Base-by-base conservation (phyloP, 495 filamentous ascomycete genomes). In the Talaromyces borbonicus region DNA sequence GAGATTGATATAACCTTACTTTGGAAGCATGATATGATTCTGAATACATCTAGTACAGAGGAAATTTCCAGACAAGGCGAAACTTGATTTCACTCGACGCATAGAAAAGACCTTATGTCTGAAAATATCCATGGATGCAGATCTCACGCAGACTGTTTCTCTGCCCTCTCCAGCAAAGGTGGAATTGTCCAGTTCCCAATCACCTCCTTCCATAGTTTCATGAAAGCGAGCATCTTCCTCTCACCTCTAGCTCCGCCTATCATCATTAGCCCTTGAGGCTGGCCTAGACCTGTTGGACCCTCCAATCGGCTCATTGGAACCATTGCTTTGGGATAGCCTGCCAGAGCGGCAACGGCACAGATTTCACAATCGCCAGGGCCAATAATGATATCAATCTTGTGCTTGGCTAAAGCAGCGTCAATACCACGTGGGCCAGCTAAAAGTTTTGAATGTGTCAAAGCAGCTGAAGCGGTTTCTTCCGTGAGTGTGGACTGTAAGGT, bases 341-440 rank as follows among this genome's bases (percentile, higher is more conserved):
- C 56, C 20, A 56, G 58, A 4, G 60, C 52, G 14, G 63, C 60
- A 42, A 57, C 52, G 19, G 54, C 45, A 47, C 56, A 59, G 1
- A 67, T 38, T 8, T 52, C 37, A 32, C 52, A 54, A 44, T 67
- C 63, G 4, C 51, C 54, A 0, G 61, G 60, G 9, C 48, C 57
- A 12, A 47, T 56, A 15, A 67, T 53, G 14, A 67, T 29, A 27
- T 57, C 55, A 22, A 65, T 22, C 8, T 47, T 36, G 8, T 59
- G 37, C 18, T 37, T 38, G 9, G 50, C 37, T 20, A 67, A 53
- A 50, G 49, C 3, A 35, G 40, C 23, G 15, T 52, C 38, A 49
- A 59, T 27, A 55, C 44, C 39, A 20, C 27, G 9, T 26, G 42
- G 27, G 11, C 49, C 48, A 16, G 48, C 40, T 49, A 30, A 52